A percentile compares a stretch with the other conserved stretches of the same genome.
Evolutionary conservation across 2,329 filamentous ascomycete species (phyloP).

Genomic region (Aureobasidium pullulans): DNA sequence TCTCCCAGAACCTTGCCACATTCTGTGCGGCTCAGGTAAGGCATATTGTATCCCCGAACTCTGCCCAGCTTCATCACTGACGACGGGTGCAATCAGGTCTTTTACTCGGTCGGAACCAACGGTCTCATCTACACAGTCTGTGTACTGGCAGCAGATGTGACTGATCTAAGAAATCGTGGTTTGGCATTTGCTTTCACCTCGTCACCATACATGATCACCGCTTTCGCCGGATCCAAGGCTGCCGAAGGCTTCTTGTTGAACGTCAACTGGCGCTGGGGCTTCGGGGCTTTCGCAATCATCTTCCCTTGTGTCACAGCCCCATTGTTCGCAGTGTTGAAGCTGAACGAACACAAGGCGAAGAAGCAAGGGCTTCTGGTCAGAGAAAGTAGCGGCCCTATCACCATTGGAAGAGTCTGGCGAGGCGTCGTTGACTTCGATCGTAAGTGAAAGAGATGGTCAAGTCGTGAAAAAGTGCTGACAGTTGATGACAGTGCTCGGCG

Average conservation of each 20-base stretch:
- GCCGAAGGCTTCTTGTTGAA: slow-evolving; percentile 20
- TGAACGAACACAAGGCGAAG: slow-evolving; percentile 55
- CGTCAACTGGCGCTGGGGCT: slow-evolving; percentile 56
- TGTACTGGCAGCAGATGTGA: slow-evolving; percentile 61
- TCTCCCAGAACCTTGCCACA: slow-evolving; percentile 50
- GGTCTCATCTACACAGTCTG: slow-evolving; percentile 50
- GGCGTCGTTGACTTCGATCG: slow-evolving; percentile 57
- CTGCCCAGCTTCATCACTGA: too few species aligned
- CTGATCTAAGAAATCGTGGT: slow-evolving; percentile 55
- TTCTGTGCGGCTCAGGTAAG: slow-evolving; percentile 51
- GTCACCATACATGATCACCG: slow-evolving; percentile 59
- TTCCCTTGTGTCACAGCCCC: slow-evolving; percentile 55
- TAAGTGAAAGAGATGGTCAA: slow-evolving; percentile 24
- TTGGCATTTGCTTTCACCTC: slow-evolving; percentile 56
- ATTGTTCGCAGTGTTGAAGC: slow-evolving; percentile 49
- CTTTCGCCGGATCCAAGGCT: slow-evolving; percentile 39
- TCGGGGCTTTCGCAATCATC: slow-evolving; percentile 59
- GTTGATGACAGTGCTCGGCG: slow-evolving; percentile 41
- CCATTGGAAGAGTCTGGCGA: slow-evolving; percentile 40
- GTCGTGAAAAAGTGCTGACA: neutral
- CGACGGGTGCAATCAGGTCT: slow-evolving; percentile 37
- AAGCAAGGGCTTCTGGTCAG: slow-evolving; percentile 44
- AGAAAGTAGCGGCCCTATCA: slow-evolving; percentile 39
- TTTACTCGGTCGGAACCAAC: slow-evolving; percentile 54
- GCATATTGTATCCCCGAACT: too few species aligned